Base-by-base conservation (phyloP, 2,329 filamentous ascomycete species). In the Pyricularia sp. region DNA sequence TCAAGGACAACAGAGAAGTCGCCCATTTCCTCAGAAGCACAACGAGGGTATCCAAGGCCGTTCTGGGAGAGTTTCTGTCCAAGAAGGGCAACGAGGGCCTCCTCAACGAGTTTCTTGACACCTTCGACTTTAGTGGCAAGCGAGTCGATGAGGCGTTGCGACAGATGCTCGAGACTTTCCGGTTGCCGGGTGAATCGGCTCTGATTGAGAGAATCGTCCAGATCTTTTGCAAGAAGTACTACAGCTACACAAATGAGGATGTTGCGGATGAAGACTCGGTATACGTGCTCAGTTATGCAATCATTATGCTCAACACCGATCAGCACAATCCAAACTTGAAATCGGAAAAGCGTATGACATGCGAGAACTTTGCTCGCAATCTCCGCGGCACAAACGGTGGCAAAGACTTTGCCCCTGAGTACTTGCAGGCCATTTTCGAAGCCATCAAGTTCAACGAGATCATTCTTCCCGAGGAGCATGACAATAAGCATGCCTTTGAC, bases 231-330 rank as follows among this genome's bases (percentile, higher is more conserved):
- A 90, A 93, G 69, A 91, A 90, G 72, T 99, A 96, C 74, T 89
- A 88, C 73, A 78, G 83, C 9, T 85, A 84, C 66, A 85, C 84
- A 6, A 82, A 85, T 0, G 84, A 89, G 64, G 89, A 87, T 26
- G 87, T 97, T 68, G 89, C 87, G 7, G 88, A 96, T 71, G 89
- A 90, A 70, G 94, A 99, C 74, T 87, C 92, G 8, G 87, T 94
- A 26, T 99, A 90, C 71, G 86, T 99, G 62, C 80, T 99, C 63
- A 93, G 90, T 0, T 99, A 99, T 73, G 94, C 93, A 49, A 96
- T 97, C 71, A 96, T 99, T 74, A 92, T 99, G 85, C 80, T 99
- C 65, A 99, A 99, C 72, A 97, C 93, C 0, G 94, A 99, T 73
- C 89, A 96, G 71, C 94, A 97, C 75, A 99, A 96, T 72, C 93